Base-by-base conservation (phyloP, 768 basidiomycete genomes). In the Epithele typhae region DNA sequence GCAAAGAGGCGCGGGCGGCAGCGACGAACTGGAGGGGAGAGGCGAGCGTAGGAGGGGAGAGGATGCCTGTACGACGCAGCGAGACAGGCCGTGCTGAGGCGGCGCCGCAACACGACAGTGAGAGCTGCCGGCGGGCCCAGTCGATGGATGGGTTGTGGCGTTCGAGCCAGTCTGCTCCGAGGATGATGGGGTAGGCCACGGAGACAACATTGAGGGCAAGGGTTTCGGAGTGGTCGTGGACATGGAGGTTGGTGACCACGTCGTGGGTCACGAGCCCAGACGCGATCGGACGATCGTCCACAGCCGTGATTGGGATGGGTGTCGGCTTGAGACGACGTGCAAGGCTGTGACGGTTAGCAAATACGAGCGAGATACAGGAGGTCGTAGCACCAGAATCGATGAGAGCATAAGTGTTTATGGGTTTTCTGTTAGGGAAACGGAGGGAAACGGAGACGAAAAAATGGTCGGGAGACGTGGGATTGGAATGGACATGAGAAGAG, bases 181-280 rank as follows among this genome's bases (percentile, higher is more conserved):
- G 56, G 46, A 69, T 64, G 14, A 71, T 38, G 33, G 70, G 67
- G 40, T 59, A 64, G 1, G 46, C 42, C 25, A 68, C 59, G 12
- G 66, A 56, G 22, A 71, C 61, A 12, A 71, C 56, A 37, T 43
- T 57, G 1, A 72, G 53, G 7, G 53, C 22, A 27, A 63, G 34
- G 17, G 25, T 42, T 56, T 71, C 68, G 3, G 45, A 43, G 43
- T 63, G 67, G 25, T 54, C 36, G 15, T 52, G 38, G 32, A 67
- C 46, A 0, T 40, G 40, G 5, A 73, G 38, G 1, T 53, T 23
- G 10, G 66, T 46, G 4, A 70, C 43, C 19, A 69, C 54, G 42
- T 69, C 64, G 23, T 70, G 65, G 37, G 68, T 69, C 24, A 72
- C 57, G 8, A 69, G 53, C 5, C 72, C 72, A 40, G 65, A 68